Base-by-base conservation (phyloP, 2,329 filamentous ascomycete species). In the Paraphaeosphaeria minitans region DNA sequence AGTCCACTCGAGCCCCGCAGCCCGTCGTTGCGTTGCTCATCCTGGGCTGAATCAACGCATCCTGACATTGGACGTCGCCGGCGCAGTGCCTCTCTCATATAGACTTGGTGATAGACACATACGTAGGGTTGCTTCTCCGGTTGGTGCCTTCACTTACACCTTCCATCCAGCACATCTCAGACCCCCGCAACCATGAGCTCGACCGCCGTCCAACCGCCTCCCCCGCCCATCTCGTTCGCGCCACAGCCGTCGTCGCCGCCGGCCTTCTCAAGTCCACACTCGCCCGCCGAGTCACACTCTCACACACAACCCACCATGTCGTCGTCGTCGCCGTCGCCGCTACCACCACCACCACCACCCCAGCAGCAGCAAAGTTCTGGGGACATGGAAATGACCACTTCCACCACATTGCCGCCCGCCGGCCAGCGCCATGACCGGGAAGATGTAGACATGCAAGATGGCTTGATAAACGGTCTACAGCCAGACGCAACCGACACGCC, bases 351-450 rank as follows among this genome's bases (percentile, higher is more conserved):
- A 3, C 64, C 65, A 49, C 63, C 1, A 16, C 37, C 2, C 16
- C 37, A n/a, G 19, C 41, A 21, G 41, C 41, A 43, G 41, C 41
- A 63, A 14, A 52, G 61, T 12, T 60, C 63, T 59, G 68, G 68
- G 27, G 68, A 77, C 60, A 55, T 71, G 52, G 70, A 74, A 57
- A 75, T 76, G 75, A 76, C 61, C 67, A 58, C 70, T 35, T 75
- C 75, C 41, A 65, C 71, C 60, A 73, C 71, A 63, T 64, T 72
- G 39, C 66, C 75, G 48, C 64, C 69, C 21, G 54, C 68, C 27
- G 73, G 69, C 45, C 75, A 76, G 60, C 69, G 73, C 52, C 74
- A 77, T 58, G 72, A 77, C 60, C 73, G 74, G 72, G 64, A 72
- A 59, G 73, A 75, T 54, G 66, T 66, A 56, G 70, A 73, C 35